Evolutionary conservation across 2,329 filamentous ascomycete species (phyloP).

Genomic region (Neonectria faginata): DNA sequence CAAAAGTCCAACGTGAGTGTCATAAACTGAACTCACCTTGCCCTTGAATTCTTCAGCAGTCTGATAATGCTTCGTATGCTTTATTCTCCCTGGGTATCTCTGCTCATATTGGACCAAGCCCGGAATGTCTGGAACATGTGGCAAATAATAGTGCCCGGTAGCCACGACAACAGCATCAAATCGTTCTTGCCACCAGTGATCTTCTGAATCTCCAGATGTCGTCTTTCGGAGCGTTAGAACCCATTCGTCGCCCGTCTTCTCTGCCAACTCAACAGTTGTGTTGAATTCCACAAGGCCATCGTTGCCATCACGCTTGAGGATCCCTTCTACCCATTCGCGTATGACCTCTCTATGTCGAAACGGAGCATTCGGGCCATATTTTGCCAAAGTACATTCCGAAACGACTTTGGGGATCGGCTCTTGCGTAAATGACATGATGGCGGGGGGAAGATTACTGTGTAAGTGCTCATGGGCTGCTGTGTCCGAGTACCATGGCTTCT

Average conservation of each 20-base stretch:
- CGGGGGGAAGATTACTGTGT: not conserved
- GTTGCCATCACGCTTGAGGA: not conserved
- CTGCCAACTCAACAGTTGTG: not conserved
- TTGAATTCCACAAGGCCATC: not conserved
- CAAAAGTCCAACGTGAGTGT: no score
- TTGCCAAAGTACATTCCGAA: not conserved
- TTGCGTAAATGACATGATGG: not conserved
- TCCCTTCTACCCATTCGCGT: not conserved
- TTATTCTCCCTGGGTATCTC: not conserved
- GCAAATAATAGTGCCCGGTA: slow-evolving; percentile 3
- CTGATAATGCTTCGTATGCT: slow-evolving; percentile 5
- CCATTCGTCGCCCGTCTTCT: not conserved
- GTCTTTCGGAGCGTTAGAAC: not conserved
- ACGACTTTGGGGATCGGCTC: not conserved
- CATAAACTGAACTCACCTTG: not conserved
- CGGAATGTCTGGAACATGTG: not conserved
- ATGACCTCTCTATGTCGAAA: not conserved
- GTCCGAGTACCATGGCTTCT: not conserved
- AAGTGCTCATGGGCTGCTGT: not conserved
- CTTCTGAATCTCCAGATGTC: no score
- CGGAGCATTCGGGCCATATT: not conserved
- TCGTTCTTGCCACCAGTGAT: slow-evolving; percentile 3
- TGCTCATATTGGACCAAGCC: not conserved
- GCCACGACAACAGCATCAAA: slow-evolving; percentile 8
- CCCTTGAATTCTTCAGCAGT: not conserved